Evolutionary conservation across 2,329 filamentous ascomycete species (phyloP).

Genomic region (Fusarium torreyae): DNA sequence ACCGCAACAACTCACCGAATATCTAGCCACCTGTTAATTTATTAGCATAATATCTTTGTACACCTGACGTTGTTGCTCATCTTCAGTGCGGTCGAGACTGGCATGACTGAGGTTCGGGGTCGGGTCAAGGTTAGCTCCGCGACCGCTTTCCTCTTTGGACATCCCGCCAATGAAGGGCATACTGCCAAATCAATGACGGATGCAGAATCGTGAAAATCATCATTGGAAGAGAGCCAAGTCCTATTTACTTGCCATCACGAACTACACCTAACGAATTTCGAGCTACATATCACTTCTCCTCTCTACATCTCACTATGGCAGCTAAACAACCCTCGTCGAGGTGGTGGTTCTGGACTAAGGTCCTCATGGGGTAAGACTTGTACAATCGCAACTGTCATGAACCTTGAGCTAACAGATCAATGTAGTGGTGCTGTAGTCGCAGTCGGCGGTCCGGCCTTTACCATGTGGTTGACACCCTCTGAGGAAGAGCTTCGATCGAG

Average conservation of each 20-base stretch:
- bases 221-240: slow-evolving; percentile 45
- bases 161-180: slow-evolving; percentile 32
- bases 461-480: slow-evolving; percentile 83
- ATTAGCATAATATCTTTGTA: too few species aligned
- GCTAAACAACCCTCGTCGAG: slow-evolving; percentile 64
- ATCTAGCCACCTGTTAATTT: background rate
- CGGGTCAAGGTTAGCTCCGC: slow-evolving; percentile 38
- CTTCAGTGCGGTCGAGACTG: too few species aligned
- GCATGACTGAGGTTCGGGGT: background rate
- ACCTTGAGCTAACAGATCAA: slow-evolving; percentile 31
- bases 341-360: slow-evolving; percentile 76
- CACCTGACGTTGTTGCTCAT: too few species aligned
- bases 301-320: slow-evolving; percentile 45
- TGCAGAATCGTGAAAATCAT: slow-evolving; percentile 50
- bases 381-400: slow-evolving; percentile 27
- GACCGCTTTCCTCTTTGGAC: slow-evolving; percentile 46
- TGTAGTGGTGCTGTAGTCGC: slow-evolving; percentile 78
- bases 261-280: background rate
- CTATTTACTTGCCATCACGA: slow-evolving; percentile 8
- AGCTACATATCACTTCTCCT: background rate
- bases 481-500: slow-evolving; percentile 93
- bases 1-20: background rate
- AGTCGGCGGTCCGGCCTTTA: slow-evolving; percentile 88
- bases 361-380: slow-evolving; percentile 74
- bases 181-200: slow-evolving; percentile 53